A percentile compares a stretch with the other conserved stretches of the same genome.
These are phyloP conservation scores for Tylopilus balloui DNA, from an alignment of 768 basidiomycete genomes.

Conservation along the genomic window DNA sequence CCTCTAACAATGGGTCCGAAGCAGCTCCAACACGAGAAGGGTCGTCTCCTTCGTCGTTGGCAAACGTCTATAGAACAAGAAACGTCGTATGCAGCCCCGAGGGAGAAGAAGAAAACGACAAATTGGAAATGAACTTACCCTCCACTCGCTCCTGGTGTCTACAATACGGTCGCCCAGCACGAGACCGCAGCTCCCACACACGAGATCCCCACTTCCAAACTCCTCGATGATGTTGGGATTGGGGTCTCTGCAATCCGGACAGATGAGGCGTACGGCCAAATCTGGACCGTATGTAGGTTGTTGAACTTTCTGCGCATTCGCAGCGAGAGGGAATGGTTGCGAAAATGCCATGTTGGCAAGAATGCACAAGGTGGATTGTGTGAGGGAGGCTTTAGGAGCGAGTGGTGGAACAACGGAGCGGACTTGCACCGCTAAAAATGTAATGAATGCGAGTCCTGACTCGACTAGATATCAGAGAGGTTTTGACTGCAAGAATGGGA, in stretches of 20 bases:
- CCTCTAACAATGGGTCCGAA: slow-evolving; percentile 88
- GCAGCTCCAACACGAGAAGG: slow-evolving; percentile 99
- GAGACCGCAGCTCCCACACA: slow-evolving; percentile 89
- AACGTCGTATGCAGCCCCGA: slow-evolving; percentile 22
- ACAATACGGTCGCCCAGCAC: slow-evolving; percentile 96
- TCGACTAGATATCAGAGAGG: slow-evolving; percentile 16
- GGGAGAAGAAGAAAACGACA: slow-evolving; percentile 17
- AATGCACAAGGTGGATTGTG: slow-evolving; percentile 6
- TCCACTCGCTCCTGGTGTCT: slow-evolving; percentile 98
- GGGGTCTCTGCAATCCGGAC: slow-evolving; percentile 92
- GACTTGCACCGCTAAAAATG: slow-evolving; percentile 13
- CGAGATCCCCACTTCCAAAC: slow-evolving; percentile 96
- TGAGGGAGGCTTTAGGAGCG: slow-evolving; percentile 18
- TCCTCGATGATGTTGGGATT: slow-evolving; percentile 96
- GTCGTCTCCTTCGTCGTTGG: slow-evolving; percentile 98
- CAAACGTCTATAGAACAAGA: slow-evolving; percentile 74
- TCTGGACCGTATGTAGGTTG: slow-evolving; percentile 73
- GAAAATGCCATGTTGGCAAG: slow-evolving; percentile 53
- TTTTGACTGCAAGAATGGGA: slow-evolving; percentile 8
- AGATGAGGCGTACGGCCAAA: slow-evolving; percentile 84
- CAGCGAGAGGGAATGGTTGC: slow-evolving; percentile 78
- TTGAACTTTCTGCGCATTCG: slow-evolving; percentile 42
- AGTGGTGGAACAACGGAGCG: slow-evolving; percentile 11
- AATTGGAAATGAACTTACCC: slow-evolving; percentile 52
- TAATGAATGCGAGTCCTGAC: slow-evolving; percentile 29